Conservation (phyloP, 208 protist genomes). For the Naegleria gruberi region DNA sequence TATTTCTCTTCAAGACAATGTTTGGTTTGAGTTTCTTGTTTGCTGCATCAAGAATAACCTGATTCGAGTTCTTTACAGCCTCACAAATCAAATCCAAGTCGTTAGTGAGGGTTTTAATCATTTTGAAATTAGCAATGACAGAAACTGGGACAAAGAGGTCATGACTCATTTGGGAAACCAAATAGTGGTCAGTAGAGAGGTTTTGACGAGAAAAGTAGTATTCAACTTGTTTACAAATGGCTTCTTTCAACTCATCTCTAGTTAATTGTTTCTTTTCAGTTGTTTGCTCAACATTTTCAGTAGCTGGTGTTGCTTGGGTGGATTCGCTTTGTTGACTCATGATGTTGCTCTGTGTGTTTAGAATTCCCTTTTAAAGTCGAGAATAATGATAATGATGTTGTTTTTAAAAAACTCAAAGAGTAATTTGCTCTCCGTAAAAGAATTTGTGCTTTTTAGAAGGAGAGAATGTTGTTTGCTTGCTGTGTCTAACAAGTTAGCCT, state of each 20-base stretch:
- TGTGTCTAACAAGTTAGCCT: no score
- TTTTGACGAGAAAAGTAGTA: conserved; percentile 20
- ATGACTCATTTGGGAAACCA: neutral
- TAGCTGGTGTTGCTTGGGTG: neutral
- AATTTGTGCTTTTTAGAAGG: no score
- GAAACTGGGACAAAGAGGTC: neutral
- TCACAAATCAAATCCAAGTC: neutral
- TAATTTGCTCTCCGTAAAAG: no score
- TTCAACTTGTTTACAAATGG: conserved; percentile 13
- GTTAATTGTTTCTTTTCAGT: neutral
- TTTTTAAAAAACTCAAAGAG: no score
- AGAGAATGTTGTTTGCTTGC: no score
- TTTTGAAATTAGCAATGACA: conserved; percentile 14
- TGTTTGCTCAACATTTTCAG: neutral
- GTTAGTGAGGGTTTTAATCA: conserved; percentile 1
- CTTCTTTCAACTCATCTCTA: conserved; percentile 1
- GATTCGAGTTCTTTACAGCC: neutral
- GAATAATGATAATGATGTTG: no score
- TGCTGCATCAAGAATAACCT: neutral
- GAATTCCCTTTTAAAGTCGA: neutral
- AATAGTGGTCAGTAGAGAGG: neutral
- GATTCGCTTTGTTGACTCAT: neutral
- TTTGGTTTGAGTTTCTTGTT: conserved; percentile 4
- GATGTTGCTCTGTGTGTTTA: neutral
- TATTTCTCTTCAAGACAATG: neutral